A percentile compares a stretch with the other conserved stretches of the same genome.
These are phyloP conservation scores for Puccinia horiana DNA, from an alignment of 1,284 basidiomycete species.

Conservation along the genomic window DNA sequence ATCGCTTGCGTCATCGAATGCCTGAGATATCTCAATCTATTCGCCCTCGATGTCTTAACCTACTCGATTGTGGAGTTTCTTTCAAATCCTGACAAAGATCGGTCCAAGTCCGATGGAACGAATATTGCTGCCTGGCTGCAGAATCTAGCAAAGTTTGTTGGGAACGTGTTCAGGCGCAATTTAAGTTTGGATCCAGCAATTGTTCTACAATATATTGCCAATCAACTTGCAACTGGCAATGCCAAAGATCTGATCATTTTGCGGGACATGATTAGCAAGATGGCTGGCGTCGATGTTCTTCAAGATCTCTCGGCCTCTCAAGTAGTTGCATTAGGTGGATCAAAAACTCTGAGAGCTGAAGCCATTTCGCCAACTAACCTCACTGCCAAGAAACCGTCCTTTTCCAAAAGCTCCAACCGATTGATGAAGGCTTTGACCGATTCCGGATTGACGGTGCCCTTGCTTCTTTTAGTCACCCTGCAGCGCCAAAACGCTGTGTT, in stretches of 20 bases:
- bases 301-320: slow-evolving; percentile 79
- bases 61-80: slow-evolving; percentile 81
- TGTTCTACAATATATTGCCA: slow-evolving; percentile 84
- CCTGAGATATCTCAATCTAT: slow-evolving; percentile 81
- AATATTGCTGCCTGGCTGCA: slow-evolving; percentile 90
- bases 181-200: slow-evolving; percentile 74
- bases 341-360: slow-evolving; percentile 80
- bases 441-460: slow-evolving; percentile 72
- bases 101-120: slow-evolving; percentile 88
- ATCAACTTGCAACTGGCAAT: slow-evolving; percentile 80
- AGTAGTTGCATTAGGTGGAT: slow-evolving; percentile 84
- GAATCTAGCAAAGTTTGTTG: slow-evolving; percentile 88
- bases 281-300: slow-evolving; percentile 89
- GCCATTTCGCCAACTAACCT: slow-evolving; percentile 63
- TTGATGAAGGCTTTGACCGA: slow-evolving; percentile 73
- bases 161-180: slow-evolving; percentile 85
- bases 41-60: slow-evolving; percentile 90
- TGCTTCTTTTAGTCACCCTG: slow-evolving; percentile 83
- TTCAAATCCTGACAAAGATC: slow-evolving; percentile 77
- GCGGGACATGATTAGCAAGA: slow-evolving; percentile 87
- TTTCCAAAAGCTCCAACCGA: slow-evolving; percentile 60
- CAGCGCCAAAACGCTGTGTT: slow-evolving; percentile 79
- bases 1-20: slow-evolving; percentile 86
- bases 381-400: slow-evolving; percentile 54
- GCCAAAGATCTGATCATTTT: slow-evolving; percentile 87